Evolutionary conservation across 176 grass and related monocot genomes (phyloP).

Genomic region (Saccharum officinarum): DNA sequence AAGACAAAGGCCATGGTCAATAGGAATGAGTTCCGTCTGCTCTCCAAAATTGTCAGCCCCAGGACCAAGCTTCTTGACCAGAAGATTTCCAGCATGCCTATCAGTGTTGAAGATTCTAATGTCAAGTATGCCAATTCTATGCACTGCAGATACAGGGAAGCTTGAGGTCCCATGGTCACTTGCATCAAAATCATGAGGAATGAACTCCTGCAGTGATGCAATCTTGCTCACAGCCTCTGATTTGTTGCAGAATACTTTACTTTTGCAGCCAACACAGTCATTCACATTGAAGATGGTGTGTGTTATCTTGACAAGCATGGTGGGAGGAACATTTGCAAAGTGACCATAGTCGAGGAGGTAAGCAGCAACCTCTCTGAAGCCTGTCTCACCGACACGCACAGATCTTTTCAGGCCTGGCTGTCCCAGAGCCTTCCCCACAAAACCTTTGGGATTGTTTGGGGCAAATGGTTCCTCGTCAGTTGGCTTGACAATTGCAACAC

Average conservation of each 20-base stretch:
- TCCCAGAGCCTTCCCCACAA: constrained; percentile 76
- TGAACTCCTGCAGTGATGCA: constrained; percentile 88
- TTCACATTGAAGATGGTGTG: constrained; percentile 87
- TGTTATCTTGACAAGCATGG: constrained; percentile 88
- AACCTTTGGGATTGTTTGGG: constrained; percentile 96
- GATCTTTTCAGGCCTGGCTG: constrained; percentile 93
- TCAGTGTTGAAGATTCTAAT: constrained; percentile 98
- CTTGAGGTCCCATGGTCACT: constrained; percentile 93
- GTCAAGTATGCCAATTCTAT: constrained; percentile 92
- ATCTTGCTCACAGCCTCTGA: constrained; percentile 75
- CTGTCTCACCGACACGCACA: constrained; percentile 90
- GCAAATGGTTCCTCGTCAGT: constrained; percentile 98
- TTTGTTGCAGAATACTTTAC: constrained; percentile 41
- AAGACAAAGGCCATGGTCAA: constrained; percentile 91
- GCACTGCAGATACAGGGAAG: constrained; percentile 88
- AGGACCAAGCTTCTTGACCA: constrained; percentile 66
- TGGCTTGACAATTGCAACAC: constrained; percentile 93
- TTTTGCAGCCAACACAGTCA: constrained; percentile 51
- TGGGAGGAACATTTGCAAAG: constrained; percentile 93
- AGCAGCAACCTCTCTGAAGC: constrained; percentile 87
- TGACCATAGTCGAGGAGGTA: constrained; percentile 69
- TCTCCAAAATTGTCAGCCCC: constrained; percentile 66
- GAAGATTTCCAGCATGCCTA: constrained; percentile 85
- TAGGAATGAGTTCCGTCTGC: constrained; percentile 78
- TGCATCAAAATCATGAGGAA: constrained; percentile 91